These are phyloP conservation scores for Saussurea involucrata DNA, from an alignment of 129 eudicot species.

Conservation along the genomic window DNA sequence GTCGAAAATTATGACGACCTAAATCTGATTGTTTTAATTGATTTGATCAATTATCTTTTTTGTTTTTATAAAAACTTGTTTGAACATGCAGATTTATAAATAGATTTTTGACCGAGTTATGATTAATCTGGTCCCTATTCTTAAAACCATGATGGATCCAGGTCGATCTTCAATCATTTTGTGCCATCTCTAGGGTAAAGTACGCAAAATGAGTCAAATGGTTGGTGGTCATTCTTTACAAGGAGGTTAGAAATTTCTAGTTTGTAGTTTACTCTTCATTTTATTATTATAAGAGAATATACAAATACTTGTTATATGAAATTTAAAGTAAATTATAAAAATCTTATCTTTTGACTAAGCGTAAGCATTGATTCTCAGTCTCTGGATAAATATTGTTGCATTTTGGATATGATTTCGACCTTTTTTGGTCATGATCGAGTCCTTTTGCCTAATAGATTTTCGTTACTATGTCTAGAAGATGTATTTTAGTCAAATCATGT, in stretches of 20 bases:
- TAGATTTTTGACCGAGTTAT: too few species aligned
- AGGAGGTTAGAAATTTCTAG: not conserved
- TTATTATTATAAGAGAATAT: too few species aligned
- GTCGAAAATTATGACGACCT: not conserved
- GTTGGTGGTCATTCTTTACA: not conserved
- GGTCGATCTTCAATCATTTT: not conserved
- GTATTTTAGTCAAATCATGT: not conserved
- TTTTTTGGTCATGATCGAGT: not conserved
- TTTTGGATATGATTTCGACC: not conserved
- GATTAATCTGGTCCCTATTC: not conserved
- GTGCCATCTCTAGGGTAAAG: not conserved
- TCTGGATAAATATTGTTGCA: not conserved
- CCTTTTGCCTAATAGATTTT: not conserved
- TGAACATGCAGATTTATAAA: not conserved
- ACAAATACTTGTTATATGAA: not conserved
- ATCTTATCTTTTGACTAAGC: not conserved
- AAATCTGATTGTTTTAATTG: not conserved
- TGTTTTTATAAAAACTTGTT: not conserved
- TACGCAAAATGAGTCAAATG: not conserved
- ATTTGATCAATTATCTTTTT: not conserved
- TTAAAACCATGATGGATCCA: not conserved
- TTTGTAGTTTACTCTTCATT: not conserved
- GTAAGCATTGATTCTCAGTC: not conserved
- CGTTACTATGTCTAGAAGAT: not conserved
- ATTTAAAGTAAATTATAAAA: not conserved